Evolutionary conservation across 2,329 filamentous ascomycete species (phyloP), one percentile per base, ranked within the genome.

Genomic region (Fusarium coffeatum): DNA sequence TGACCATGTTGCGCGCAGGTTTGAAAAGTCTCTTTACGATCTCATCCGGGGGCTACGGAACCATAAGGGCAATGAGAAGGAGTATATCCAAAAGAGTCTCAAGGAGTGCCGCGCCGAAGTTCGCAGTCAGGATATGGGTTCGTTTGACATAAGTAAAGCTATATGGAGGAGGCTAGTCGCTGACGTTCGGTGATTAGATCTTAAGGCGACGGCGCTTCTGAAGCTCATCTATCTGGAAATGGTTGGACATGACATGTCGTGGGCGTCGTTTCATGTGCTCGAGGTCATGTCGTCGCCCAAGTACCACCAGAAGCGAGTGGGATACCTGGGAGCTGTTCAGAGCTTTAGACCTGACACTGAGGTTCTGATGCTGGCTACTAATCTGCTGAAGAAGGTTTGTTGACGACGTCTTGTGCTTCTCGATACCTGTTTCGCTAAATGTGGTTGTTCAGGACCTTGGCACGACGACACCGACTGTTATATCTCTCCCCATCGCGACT

Each of bases 171-270:
- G 42, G n/a, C 23, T 23, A 42, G 37, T 46, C 30, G 57, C 66
- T 74, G 58, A 74, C 55, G 23, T 34, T 25, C n/a, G 16, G 46
- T 55, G 55, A 49, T 55, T 62, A 93, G 94, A 98, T 83, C 88
- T 97, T 81, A 99, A 99, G 85, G 94, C 96, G 22, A 98, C 94
- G 34, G 96, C 96, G 47, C 87, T 99, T 56, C 85, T 99, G 77
- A 99, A 99, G 84, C 88, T 99, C 74, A 91, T 98, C 55, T 99
- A 99, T 80, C 89, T 99, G 72, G 96, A 99, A 80, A 99, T 99
- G 96, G 94, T 98, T 74, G 96, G 96, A 16, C 93, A 98, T 79
- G 96, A 98, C 81, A 99, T 99, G 96, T 98, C 95, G 5, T 99
- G 96, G 96, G 96, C 96, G 6, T 94, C 94, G 15, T 99, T 99